Percentiles rank a stretch among this genome's conserved stretches.
phyloP scores from a whole-genome alignment of 1,284 basidiomycete species.

The Moesziomyces globuligerus region DNA sequence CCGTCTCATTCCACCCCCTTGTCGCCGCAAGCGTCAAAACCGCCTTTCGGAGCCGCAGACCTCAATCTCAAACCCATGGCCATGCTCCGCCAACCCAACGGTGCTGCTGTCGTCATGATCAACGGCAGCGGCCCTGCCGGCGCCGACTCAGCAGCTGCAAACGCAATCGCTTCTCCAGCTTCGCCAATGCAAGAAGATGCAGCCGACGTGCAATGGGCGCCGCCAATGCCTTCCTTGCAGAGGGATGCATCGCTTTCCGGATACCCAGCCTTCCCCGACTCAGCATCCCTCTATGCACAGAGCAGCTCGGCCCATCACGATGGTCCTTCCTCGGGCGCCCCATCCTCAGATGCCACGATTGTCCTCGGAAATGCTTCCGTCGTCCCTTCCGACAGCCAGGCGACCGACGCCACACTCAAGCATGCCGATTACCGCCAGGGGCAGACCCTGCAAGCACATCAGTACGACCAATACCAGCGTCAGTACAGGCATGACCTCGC shows the following conservation, averaged over 20 bases:
- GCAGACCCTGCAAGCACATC: conserved; percentile 34
- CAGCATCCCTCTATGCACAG: conserved; percentile 47
- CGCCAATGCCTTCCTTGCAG: conserved; percentile 13
- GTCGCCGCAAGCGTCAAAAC: conserved; percentile 23
- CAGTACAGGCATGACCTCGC: conserved; percentile 24
- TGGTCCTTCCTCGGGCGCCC: conserved; percentile 17
- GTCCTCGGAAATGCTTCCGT: conserved; percentile 23
- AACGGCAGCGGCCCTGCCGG: conserved; percentile 18
- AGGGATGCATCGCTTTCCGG: conserved; percentile 40
- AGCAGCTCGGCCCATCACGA: conserved; percentile 44
- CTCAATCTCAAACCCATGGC: conserved; percentile 34
- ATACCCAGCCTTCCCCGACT: conserved; percentile 58
- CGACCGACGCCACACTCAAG: conserved; percentile 30
- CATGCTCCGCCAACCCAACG: conserved; percentile 32
- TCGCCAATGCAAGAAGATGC: conserved; percentile 53
- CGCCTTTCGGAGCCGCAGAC: conserved; percentile 51
- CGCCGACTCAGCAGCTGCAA: conserved; percentile 1
- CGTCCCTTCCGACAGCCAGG: conserved; percentile 24
- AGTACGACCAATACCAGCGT: conserved; percentile 43
- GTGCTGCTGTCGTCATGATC: conserved; percentile 23
- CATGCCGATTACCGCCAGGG: conserved; percentile 18
- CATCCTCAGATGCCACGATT: conserved; percentile 23
- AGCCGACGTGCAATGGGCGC: conserved; percentile 43
- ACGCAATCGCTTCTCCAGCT: conserved; percentile 15
- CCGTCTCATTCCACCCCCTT: conserved; percentile 50